A percentile compares a stretch with the other conserved stretches of the same genome.
These are phyloP conservation scores for Taphrina communis DNA, from an alignment of 1,139 yeast species.

Conservation along the genomic window DNA sequence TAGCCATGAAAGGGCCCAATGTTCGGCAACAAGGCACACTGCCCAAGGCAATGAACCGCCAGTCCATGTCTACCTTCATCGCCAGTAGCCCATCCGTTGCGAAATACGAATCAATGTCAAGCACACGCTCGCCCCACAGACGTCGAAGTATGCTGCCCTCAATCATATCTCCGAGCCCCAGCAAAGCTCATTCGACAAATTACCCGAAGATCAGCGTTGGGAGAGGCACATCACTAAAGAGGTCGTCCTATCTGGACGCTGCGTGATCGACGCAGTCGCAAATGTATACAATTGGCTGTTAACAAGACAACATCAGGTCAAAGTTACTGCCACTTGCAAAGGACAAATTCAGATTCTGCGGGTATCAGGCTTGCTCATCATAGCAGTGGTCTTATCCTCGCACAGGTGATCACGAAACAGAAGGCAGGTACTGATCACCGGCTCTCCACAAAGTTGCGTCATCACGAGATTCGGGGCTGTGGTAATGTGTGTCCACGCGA, in stretches of 20 bases:
- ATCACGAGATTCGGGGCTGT: not conserved
- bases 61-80: slow-evolving; percentile 2
- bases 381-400: no score
- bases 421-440: slow-evolving; percentile 1
- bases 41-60: not conserved
- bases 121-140: slow-evolving; percentile 9
- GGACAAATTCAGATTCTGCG: no score
- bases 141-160: slow-evolving; percentile 13
- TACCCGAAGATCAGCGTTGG: not conserved
- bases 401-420: not conserved
- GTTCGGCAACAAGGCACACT: not conserved
- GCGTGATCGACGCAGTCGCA: not conserved
- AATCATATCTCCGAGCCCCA: slow-evolving; percentile 1
- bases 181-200: not conserved
- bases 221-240: not conserved
- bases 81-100: slow-evolving; percentile 5
- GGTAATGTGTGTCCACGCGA: not conserved
- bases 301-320: not conserved
- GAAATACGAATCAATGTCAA: slow-evolving; percentile 5
- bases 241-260: not conserved
- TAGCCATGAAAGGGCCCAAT: not conserved
- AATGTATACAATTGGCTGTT: not conserved
- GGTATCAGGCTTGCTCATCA: no score
- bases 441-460: slow-evolving; percentile 9
- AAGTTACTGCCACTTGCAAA: not conserved